Base-by-base conservation (phyloP, 768 basidiomycete species). In the Naganishia kalamii region DNA sequence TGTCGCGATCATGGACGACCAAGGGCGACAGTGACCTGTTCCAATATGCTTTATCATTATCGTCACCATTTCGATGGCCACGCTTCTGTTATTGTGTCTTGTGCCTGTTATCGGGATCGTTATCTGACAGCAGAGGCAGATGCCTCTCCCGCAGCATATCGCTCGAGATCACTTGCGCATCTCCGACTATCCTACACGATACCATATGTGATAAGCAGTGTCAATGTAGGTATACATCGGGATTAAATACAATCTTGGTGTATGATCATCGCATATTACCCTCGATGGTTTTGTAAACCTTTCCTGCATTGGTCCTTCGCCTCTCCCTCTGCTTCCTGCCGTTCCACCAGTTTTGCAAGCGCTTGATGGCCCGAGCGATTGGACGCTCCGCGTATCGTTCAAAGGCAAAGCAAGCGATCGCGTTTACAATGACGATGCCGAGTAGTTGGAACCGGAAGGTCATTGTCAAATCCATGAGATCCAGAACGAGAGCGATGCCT, bases 221-320 rank as follows among this genome's bases (percentile, higher is more conserved):
- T 44, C 43, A n/a, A 44, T 11, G 5, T 44, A n/a, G 43, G 21
- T 44, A n/a, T 15, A n/a, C 43, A 44, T 10, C 43, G 21, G 43
- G 19, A 15, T n/a, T 44, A n/a, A n/a, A 44, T 40, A 17, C 7
- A 8, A 40, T 8, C 37, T 40, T 40, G 7, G 19, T 44, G n/a
- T n/a, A 35, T 12, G 8, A n/a, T 43, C 32, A 61, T 32, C 60
- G 41, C 64, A 65, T 35, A 32, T 68, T 70, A 21, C 86, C 85
- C 70, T 91, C 89, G 1, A 98, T 85, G 10, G 83, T 81, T 79
- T 92, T 93, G 83, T 98, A 98, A 54, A 83, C 78, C 75, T 91
- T 91, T 4, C 87, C 87, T 15, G 85, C 85, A 49, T 81, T 80
- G 51, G 80, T 80, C 64, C 87, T 80, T 66, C 84, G 69, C 35